Evolutionary conservation across 75 land plant genomes (phyloP), one percentile per base, ranked within the genome.

Genomic region (Sequoia sempervirens): DNA sequence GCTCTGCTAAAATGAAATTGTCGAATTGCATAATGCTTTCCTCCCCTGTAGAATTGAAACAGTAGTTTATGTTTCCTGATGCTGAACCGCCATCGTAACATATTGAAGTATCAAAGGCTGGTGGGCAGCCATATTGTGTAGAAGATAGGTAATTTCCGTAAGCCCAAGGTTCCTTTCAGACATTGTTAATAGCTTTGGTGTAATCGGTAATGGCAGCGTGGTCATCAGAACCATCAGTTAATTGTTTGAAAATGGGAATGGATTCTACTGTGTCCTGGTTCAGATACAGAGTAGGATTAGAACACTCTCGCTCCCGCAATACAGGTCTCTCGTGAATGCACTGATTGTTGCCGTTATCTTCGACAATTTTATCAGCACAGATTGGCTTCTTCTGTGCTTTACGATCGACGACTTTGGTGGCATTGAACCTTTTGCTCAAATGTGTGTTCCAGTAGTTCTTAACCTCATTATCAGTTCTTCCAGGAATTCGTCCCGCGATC

Each of bases 391-490:
- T 26, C 0, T 68, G 28, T 11, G 70, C 32, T 4, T 68, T 68
- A 68, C 32, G 28, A 68, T 23, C 1, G 32, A 8, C 3, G 36
- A 69, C 32, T 69, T 69, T 30, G 73, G 36, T 69, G 73, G 4
- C 12, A 69, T 30, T 20, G 12, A 69, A 30, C 8, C 36, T 69
- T 32, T 69, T 69, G 36, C 36, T 69, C 73, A 69, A 30, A 30
- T 69, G 73, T 11, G 73, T 69, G 36, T 69, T 69, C 73, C 73
- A 69, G 73, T 69, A 69, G 12, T 69, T 69, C 32, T 69, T 69
- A 2, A 69, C 73, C 36, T 69, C 73, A 12, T 69, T 69, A 12
- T 69, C 73, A 30, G 73, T 69, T 69, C 73, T 69, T 12, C 73
- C 73, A 11, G 73, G 73, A 32, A 69, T 69, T 30, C 73, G 73